Evolutionary conservation across 257 asterid genomes (phyloP), one percentile per base, ranked within the genome.

Genomic region (Ilex asprella): DNA sequence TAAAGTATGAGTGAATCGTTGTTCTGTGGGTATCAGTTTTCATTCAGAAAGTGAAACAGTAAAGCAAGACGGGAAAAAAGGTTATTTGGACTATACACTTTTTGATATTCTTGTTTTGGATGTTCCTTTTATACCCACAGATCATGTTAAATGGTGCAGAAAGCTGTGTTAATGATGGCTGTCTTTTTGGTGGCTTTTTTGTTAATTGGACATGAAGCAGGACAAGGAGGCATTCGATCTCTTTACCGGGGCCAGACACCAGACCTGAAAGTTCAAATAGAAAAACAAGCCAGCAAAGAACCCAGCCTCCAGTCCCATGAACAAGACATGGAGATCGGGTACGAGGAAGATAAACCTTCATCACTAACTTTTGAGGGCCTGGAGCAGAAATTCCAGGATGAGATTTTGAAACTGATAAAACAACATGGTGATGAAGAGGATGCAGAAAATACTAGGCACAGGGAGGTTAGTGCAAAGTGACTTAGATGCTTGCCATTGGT

Each of bases 271-370:
- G 16, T 47, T 62, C 62, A 60, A 53, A 16, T 44, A 39, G 57
- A 46, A 60, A 39, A 67, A 12, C 30, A 41, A 41, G 57, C 29
- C 16, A 39, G 15, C 16, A 32, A 30, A 30, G 57, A 44, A 15
- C 53, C 46, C 15, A 15, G 63, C 31, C 15, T 8, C 8, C 63
- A 61, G 50, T 12, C 68, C 35, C 54, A 68, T 11, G 73, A 61
- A 67, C 61, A 61, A 61, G 73, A 68, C 67, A 68, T 61, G 73
- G 73, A 68, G 61, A 61, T 61, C 2, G 73, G 73, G n/a, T 68
- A 60, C 30, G 67, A 68, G 52, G 67, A 21, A 21, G 27, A 61
- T 58, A 55, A 44, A 13, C 67, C 62, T 10, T 2, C 57, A 12
- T 62, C 43, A n/a, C 44, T 61, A 31, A 61, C 59, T 41, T 61